phyloP scores from a whole-genome alignment of 176 grass and related monocot species.

The Bolboschoenus planiculmis region DNA sequence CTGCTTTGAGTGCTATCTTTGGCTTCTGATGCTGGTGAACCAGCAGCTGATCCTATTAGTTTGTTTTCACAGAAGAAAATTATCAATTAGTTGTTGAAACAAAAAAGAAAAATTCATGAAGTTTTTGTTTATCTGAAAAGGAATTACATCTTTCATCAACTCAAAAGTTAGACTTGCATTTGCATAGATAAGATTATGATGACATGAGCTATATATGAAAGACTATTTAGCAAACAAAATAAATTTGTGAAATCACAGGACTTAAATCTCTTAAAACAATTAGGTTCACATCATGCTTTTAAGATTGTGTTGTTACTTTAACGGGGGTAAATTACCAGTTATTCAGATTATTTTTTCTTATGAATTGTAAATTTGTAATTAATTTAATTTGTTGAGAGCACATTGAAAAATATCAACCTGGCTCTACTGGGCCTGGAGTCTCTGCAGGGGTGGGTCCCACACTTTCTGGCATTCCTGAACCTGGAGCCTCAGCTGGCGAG shows the following conservation, averaged over 20 bases:
- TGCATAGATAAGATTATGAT: background rate
- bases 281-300: background rate
- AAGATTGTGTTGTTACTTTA: background rate
- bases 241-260: background rate
- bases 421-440: constrained; percentile 40
- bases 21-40: background rate
- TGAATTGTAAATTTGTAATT: background rate
- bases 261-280: background rate
- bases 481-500: constrained; percentile 29
- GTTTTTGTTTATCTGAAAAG: background rate
- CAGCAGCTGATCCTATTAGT: background rate
- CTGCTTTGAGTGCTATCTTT: background rate
- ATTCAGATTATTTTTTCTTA: background rate
- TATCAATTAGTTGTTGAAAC: background rate
- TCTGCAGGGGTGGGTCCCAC: constrained; percentile 25
- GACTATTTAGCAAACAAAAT: background rate
- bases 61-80: background rate
- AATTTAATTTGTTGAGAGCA: background rate
- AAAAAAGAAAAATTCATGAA: background rate
- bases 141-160: background rate
- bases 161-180: background rate
- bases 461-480: constrained; percentile 45
- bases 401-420: constrained; percentile 19
- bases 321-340: background rate
- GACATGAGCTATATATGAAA: background rate